Conservation (phyloP, 768 basidiomycete species). For the Coprinopsis sp. region DNA sequence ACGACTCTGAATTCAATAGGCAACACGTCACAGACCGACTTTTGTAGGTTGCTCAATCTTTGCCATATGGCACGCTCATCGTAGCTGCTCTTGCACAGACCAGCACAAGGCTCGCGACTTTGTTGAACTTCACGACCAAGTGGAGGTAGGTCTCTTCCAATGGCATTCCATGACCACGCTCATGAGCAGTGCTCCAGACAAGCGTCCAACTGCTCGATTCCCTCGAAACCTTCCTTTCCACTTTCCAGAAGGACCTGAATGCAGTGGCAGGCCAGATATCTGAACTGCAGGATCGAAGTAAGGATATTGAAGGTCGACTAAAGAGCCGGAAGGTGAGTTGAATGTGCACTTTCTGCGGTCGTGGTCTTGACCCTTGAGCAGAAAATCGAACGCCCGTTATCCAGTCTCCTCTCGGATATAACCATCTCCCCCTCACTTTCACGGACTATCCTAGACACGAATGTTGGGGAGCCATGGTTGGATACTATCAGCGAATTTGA, state of each 20-base stretch:
- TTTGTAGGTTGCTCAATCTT: slow-evolving; percentile 27
- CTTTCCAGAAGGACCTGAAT: slow-evolving; percentile 91
- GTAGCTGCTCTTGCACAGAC: slow-evolving; percentile 20
- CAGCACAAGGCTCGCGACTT: slow-evolving; percentile 55
- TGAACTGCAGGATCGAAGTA: slow-evolving; percentile 85
- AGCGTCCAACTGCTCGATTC: slow-evolving; percentile 83
- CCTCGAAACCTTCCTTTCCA: slow-evolving; percentile 86
- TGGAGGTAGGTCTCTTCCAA: slow-evolving; percentile 51
- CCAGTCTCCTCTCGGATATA: slow-evolving; percentile 74
- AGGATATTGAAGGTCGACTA: slow-evolving; percentile 83
- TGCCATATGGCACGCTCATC: background rate
- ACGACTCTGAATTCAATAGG: background rate
- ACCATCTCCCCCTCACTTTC: slow-evolving; percentile 79
- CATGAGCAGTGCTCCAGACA: slow-evolving; percentile 46
- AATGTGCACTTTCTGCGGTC: background rate
- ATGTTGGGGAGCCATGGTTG: slow-evolving; percentile 88
- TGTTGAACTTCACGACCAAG: slow-evolving; percentile 86
- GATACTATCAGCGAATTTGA: slow-evolving; percentile 79
- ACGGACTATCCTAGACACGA: slow-evolving; percentile 73
- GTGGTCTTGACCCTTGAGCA: slow-evolving; percentile 27
- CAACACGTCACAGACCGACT: slow-evolving; percentile 19
- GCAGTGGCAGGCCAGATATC: slow-evolving; percentile 96
- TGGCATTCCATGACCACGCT: background rate
- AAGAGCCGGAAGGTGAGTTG: slow-evolving; percentile 70
- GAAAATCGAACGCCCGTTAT: slow-evolving; percentile 87